Evolutionary conservation across 108 stramenopile species (phyloP).

Genomic region (Seminavis robusta): DNA sequence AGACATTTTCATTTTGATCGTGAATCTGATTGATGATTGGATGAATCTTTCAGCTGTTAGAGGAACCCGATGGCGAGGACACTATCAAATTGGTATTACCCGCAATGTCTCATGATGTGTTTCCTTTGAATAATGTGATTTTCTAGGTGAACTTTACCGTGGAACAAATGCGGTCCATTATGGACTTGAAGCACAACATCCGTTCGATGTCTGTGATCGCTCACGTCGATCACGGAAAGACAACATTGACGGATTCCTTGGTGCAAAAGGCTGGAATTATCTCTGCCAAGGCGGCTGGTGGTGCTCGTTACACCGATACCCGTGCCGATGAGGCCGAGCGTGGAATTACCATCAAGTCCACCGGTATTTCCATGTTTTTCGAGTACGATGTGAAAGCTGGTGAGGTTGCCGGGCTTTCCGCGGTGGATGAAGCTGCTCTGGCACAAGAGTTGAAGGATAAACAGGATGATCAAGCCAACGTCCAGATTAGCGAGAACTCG

Average conservation of each 20-base stretch:
- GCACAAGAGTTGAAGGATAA: constrained; percentile 49
- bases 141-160: constrained; percentile 97
- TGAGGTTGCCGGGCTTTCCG: constrained; percentile 62
- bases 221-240: constrained; percentile 99
- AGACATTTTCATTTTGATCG: too few relatives aligned
- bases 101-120: too few relatives aligned
- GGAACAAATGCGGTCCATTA: constrained; percentile 99
- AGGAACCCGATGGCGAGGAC: too few relatives aligned
- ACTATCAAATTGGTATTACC: too few relatives aligned
- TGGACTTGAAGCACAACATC: constrained; percentile 99
- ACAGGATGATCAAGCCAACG: constrained; percentile 68
- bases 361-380: constrained; percentile 99
- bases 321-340: constrained; percentile 99
- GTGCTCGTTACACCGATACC: constrained; percentile 99
- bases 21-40: too few relatives aligned
- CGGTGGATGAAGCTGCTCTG: constrained; percentile 64
- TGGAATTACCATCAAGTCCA: constrained; percentile 99
- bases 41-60: too few relatives aligned
- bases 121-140: too few relatives aligned
- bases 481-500: constrained; percentile 92
- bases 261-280: constrained; percentile 99
- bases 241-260: constrained; percentile 98
- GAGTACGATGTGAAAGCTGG: constrained; percentile 97
- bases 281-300: constrained; percentile 98
- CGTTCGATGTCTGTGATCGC: constrained; percentile 99